Percentiles rank a stretch among this genome's conserved stretches.
These are phyloP conservation scores for Myochromella boudieri DNA, from an alignment of 768 basidiomycete genomes.

Conservation along the genomic window DNA sequence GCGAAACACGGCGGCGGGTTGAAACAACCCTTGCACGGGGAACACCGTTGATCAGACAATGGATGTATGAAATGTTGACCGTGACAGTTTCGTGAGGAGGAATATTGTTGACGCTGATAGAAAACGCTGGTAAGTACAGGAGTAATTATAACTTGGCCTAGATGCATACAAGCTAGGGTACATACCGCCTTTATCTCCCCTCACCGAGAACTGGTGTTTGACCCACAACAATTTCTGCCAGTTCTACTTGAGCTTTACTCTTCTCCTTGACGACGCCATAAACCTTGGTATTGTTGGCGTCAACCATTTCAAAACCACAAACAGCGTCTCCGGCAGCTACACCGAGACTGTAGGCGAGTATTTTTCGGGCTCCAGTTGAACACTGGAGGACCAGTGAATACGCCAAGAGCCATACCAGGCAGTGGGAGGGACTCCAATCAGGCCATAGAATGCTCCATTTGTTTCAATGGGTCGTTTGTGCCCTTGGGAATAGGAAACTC, in stretches of 20 bases:
- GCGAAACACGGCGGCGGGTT: neutral
- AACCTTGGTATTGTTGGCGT: neutral
- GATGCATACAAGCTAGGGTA: neutral
- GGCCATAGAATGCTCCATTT: no score
- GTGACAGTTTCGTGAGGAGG: neutral
- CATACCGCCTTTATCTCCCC: neutral
- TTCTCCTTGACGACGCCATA: neutral
- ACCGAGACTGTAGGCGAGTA: neutral
- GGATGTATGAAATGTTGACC: neutral
- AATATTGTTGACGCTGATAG: neutral
- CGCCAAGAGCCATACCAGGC: no score
- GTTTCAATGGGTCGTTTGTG: no score
- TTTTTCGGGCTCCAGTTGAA: no score
- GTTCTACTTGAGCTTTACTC: neutral
- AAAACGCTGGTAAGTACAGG: neutral
- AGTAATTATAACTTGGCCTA: neutral
- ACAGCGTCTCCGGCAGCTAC: constrained; percentile 1
- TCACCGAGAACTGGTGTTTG: neutral
- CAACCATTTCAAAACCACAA: constrained; percentile 1
- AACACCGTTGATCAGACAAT: constrained; percentile 1
- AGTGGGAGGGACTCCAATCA: no score
- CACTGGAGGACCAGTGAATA: no score
- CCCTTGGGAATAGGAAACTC: no score
- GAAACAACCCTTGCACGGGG: no score
- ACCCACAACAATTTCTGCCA: neutral